Evolutionary conservation across 2,329 filamentous ascomycete species (phyloP).

Genomic region (Venturia asperata): DNA sequence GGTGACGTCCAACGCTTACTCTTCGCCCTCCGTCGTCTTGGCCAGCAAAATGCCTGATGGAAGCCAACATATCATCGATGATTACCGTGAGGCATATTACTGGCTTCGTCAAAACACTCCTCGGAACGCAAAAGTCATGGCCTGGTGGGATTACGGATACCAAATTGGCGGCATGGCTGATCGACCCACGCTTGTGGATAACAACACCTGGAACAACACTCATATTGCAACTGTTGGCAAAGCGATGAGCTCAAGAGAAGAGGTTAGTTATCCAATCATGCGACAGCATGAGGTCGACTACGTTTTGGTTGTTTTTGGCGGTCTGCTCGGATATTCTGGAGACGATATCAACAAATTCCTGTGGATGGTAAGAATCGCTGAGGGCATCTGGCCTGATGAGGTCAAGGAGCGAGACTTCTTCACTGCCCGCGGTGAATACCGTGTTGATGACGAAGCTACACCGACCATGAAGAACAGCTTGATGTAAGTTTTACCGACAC

Average conservation of each 20-base stretch:
- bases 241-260: slow-evolving; percentile 94
- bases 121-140: slow-evolving; percentile 96
- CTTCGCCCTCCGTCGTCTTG: slow-evolving; percentile 92
- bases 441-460: slow-evolving; percentile 85
- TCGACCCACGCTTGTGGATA: slow-evolving; percentile 92
- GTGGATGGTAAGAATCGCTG: slow-evolving; percentile 99
- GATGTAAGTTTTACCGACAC: slow-evolving; percentile 61
- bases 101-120: slow-evolving; percentile 97
- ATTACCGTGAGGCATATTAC: slow-evolving; percentile 98
- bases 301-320: slow-evolving; percentile 94
- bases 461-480: slow-evolving; percentile 98
- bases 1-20: slow-evolving; percentile 99
- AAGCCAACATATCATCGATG: slow-evolving; percentile 96
- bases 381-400: slow-evolving; percentile 99
- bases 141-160: slow-evolving; percentile 99
- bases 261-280: slow-evolving; percentile 98
- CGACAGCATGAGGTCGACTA: slow-evolving; percentile 98
- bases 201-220: slow-evolving; percentile 99
- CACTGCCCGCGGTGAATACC: slow-evolving; percentile 86
- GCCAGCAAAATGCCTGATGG: slow-evolving; percentile 89
- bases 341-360: slow-evolving; percentile 99
- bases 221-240: slow-evolving; percentile 99
- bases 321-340: slow-evolving; percentile 90
- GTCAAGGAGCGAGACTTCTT: slow-evolving; percentile 97
- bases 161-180: slow-evolving; percentile 99